Evolutionary conservation across 176 grass and related monocot species (phyloP).

Genomic region (Typha latifolia): DNA sequence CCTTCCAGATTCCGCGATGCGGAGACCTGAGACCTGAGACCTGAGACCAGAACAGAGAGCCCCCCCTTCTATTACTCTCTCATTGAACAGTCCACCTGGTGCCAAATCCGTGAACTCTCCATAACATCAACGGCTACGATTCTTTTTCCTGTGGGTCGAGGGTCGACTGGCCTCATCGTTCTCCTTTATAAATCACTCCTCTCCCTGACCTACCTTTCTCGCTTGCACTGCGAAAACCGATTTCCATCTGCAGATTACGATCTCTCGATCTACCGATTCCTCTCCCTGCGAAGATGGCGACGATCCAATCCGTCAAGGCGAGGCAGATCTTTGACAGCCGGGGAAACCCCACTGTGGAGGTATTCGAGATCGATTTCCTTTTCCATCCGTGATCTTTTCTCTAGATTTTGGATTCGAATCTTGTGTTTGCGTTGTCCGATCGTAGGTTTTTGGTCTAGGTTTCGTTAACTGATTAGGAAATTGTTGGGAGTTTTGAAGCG

Average conservation of each 20-base stretch:
- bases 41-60: too few species aligned
- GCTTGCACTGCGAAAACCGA: not conserved
- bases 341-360: slow-evolving; percentile 47
- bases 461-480: not conserved
- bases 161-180: not conserved
- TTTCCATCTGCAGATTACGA: not conserved
- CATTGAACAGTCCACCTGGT: too few species aligned
- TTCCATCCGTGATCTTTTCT: slow-evolving; percentile 1
- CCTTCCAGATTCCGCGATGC: too few species aligned
- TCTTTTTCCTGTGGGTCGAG: not conserved
- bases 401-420: not conserved
- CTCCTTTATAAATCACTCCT: not conserved
- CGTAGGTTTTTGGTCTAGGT: not conserved
- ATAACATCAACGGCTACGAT: not conserved
- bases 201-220: not conserved
- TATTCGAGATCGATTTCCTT: not conserved
- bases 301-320: slow-evolving; percentile 42
- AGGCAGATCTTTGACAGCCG: slow-evolving; percentile 50
- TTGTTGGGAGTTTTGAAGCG: not conserved
- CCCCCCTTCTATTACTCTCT: too few species aligned
- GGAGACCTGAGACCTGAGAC: too few species aligned
- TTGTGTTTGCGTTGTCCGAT: not conserved
- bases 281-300: not conserved
- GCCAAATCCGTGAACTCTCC: not conserved
- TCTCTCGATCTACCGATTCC: not conserved